Base-by-base conservation (phyloP, 2,329 filamentous ascomycete species). In the Microsporum canis region DNA sequence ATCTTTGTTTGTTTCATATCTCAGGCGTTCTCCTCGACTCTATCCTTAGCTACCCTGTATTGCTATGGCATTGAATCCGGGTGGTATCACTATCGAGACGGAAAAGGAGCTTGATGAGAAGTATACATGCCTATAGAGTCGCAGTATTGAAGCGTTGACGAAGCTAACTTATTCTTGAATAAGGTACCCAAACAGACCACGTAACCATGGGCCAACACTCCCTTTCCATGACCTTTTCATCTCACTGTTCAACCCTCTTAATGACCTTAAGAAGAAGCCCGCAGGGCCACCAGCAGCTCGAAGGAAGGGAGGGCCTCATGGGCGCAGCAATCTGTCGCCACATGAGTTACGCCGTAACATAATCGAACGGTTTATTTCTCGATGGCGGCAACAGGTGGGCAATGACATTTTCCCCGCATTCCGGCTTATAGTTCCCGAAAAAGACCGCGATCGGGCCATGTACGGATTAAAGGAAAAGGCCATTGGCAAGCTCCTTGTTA, bases 391-490 rank as follows among this genome's bases (percentile, higher is more conserved):
- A 61, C 86, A 96, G 63, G 91, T 96, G 27, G 94, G 94, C 31
- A 78, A 89, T 67, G 94, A 99, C 73, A 89, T 99, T 68, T 97
- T 94, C 70, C 94, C 94, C 0, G 92, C 90, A 1, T 82, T 99
- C 73, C 86, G 94, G 23, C 82, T 99, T 55, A 96, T 97, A 61
- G 80, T 96, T 2, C 91, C 92, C 0, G 90, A 95, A 68, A 95
- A 95, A 71, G 94, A 99, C 70, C 84, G 91, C 43, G 91, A 97
- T 69, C 84, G 94, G 56, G 88, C 88, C 17, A 91, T 96, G 78
- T 99, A 97, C 69, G 90, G 92, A 0, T 79, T 99, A 45, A 97
- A 97, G 71, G 94, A 99, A 77, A 91, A 88, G 71, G 84, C 86
- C 3, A 91, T 99, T 63, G 92, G 87, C 7, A 96, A 91, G 71